Evolutionary conservation across 1,284 basidiomycete species (phyloP), one percentile per base, ranked within the genome.

Genomic region (Heterobasidion annosum): DNA sequence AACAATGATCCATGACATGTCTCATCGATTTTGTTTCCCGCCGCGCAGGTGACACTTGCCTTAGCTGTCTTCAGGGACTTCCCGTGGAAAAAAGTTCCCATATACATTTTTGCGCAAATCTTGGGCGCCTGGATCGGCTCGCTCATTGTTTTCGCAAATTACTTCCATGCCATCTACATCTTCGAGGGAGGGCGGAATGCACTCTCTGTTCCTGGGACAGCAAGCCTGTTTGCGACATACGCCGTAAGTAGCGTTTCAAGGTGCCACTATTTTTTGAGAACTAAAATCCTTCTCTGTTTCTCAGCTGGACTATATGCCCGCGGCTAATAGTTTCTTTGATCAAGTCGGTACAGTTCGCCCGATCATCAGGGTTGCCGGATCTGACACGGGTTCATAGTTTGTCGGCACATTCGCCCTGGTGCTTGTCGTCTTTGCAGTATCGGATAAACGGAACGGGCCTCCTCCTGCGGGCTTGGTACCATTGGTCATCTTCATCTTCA

Each of bases 11-110:
- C 34, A 2, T 9, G 15, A 12, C 34, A 25, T 13, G 12, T 32
- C 13, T 25, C 25, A 25, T 25, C 8, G 47, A 19, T 15, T 9
- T 48, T 8, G 32, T 48, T 18, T 8, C 8, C 40, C 40, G 32
- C 9, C 18, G 15, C 16, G 25, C 48, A 60, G 56, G 48, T 90
- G 12, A 92, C 89, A 2, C 63, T 92, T 40, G 74, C 82, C 5
- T 62, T 91, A 48, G 86, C 86, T 1, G 71, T 81, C 5, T 81
- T 82, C 63, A 81, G 90, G 55, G 76, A 75, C 51, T 92, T 93
- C 67, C 87, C 91, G 1, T 85, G 83, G 81, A 78, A 76, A 57
- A 92, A 91, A 64, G 86, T 91, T 0, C 85, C 88, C 0, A 72
- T 64, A 59, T 93, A 86, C 64, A 78, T 90, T 51, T 62, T 81